Conservation (phyloP, 306 rosid genomes). For the Biancaea sappan region DNA sequence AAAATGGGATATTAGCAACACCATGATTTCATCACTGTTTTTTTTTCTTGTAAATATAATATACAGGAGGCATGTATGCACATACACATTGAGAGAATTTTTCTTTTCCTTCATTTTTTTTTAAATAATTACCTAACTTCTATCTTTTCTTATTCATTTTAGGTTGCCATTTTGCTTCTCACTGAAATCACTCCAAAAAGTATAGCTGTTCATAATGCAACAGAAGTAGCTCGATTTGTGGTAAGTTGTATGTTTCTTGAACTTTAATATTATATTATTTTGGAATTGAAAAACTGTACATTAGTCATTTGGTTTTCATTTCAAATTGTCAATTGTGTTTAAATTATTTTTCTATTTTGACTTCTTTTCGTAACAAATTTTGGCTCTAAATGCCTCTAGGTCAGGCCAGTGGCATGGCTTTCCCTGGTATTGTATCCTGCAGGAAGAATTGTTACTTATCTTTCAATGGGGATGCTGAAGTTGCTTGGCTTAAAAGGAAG, state of each 20-base stretch:
- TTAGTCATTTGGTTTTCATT: slow-evolving; percentile 24
- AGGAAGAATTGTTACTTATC: slow-evolving; percentile 88
- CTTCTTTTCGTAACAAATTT: slow-evolving; percentile 30
- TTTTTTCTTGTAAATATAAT: slow-evolving; percentile 16
- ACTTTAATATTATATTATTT: slow-evolving; percentile 10
- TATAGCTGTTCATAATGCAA: slow-evolving; percentile 95
- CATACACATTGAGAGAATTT: not conserved
- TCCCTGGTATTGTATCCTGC: slow-evolving; percentile 87
- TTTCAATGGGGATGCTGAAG: slow-evolving; percentile 98
- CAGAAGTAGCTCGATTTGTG: slow-evolving; percentile 97
- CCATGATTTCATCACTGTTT: not conserved
- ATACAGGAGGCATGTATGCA: slow-evolving; percentile 23
- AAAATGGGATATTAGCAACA: not conserved
- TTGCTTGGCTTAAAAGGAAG: slow-evolving; percentile 95
- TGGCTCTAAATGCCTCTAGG: slow-evolving; percentile 62
- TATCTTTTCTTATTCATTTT: slow-evolving; percentile 34
- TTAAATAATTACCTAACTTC: slow-evolving; percentile 21
- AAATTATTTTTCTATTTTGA: slow-evolving; percentile 27
- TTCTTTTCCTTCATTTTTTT: not conserved
- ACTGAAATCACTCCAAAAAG: slow-evolving; percentile 99
- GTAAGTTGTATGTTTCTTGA: slow-evolving; percentile 53
- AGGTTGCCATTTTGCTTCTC: slow-evolving; percentile 98
- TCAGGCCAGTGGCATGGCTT: slow-evolving; percentile 99
- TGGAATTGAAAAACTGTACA: slow-evolving; percentile 3
- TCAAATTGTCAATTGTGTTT: slow-evolving; percentile 9